Conservation (phyloP, 1,284 basidiomycete species). For the Fistulina hepatica region DNA sequence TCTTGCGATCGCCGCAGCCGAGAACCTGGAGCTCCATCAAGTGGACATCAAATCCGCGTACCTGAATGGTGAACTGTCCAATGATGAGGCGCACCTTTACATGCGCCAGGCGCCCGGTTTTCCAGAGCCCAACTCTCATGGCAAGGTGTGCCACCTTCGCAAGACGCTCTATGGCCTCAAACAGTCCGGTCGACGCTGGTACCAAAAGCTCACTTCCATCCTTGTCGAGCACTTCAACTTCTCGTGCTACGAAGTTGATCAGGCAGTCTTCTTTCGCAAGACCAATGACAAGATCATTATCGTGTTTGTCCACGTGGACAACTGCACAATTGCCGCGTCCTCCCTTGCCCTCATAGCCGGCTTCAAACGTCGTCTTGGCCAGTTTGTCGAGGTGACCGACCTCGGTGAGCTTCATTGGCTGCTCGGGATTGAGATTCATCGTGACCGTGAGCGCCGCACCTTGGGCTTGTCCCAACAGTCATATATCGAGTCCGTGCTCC, state of each 20-base stretch:
- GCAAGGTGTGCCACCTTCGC: conserved; percentile 13
- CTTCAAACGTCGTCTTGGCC: conserved; percentile 2
- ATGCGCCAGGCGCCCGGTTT: conserved; percentile 24
- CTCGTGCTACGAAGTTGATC: conserved; percentile 9
- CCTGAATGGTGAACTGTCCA: conserved; percentile 25
- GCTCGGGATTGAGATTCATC: conserved; percentile 3
- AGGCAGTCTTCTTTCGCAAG: conserved; percentile 5
- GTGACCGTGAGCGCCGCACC: neutral
- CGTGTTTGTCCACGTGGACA: conserved; percentile 14
- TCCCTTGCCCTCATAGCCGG: neutral
- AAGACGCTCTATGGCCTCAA: conserved; percentile 28
- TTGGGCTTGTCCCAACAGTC: conserved; percentile 3
- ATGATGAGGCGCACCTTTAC: conserved; percentile 23
- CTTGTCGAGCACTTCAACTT: conserved; percentile 15
- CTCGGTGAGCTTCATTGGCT: conserved; percentile 7
- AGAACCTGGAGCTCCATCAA: conserved; percentile 18
- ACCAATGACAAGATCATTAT: conserved; percentile 8
- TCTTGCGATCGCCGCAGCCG: conserved; percentile 18
- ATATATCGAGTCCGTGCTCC: conserved; percentile 17
- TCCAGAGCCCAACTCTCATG: conserved; percentile 8
- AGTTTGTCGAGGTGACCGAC: conserved; percentile 11
- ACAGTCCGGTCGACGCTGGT: conserved; percentile 27
- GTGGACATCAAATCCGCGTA: conserved; percentile 26
- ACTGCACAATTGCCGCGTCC: conserved; percentile 9
- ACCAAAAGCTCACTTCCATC: conserved; percentile 18